These are phyloP conservation scores for Tympanopsis confertula DNA, from an alignment of 2,329 filamentous ascomycete species.

Conservation along the genomic window DNA sequence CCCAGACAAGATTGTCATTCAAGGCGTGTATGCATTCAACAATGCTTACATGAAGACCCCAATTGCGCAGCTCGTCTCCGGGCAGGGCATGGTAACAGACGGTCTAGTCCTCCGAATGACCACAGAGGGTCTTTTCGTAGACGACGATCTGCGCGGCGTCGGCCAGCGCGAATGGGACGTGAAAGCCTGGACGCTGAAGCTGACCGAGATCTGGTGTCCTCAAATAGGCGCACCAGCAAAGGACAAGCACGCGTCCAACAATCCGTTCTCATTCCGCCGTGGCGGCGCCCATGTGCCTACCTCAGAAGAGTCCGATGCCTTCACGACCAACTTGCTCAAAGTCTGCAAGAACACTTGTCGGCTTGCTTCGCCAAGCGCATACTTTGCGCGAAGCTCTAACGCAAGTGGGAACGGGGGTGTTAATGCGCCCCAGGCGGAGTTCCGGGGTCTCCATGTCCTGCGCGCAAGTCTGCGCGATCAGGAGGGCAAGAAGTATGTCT, in stretches of 20 bases:
- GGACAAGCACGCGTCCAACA: slow-evolving; percentile 4
- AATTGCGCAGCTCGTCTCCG: slow-evolving; percentile 76
- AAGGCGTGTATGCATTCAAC: slow-evolving; percentile 84
- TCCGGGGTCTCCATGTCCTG: slow-evolving; percentile 38
- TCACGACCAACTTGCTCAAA: slow-evolving; percentile 18
- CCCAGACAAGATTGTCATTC: slow-evolving; percentile 91
- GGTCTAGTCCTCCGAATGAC: slow-evolving; percentile 85
- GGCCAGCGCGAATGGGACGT: slow-evolving; percentile 98
- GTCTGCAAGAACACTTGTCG: slow-evolving; percentile 26
- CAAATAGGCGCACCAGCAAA: slow-evolving; percentile 2
- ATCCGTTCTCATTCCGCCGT: not conserved
- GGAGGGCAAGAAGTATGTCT: slow-evolving; percentile 50
- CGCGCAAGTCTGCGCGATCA: slow-evolving; percentile 44
- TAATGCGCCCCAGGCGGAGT: slow-evolving; percentile 24
- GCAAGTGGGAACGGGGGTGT: slow-evolving; percentile 3
- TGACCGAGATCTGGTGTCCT: slow-evolving; percentile 77
- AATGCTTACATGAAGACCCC: slow-evolving; percentile 82
- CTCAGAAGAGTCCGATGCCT: slow-evolving; percentile 25
- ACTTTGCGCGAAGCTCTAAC: slow-evolving; percentile 7
- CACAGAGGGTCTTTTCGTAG: slow-evolving; percentile 90
- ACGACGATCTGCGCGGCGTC: slow-evolving; percentile 83
- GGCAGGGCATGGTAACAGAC: slow-evolving; percentile 76
- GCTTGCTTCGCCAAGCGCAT: slow-evolving; percentile 10
- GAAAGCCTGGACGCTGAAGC: slow-evolving; percentile 93
- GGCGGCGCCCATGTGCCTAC: slow-evolving; percentile 14